Conservation (phyloP, 176 grass and related monocot species). For the Pontederia crassipes region DNA sequence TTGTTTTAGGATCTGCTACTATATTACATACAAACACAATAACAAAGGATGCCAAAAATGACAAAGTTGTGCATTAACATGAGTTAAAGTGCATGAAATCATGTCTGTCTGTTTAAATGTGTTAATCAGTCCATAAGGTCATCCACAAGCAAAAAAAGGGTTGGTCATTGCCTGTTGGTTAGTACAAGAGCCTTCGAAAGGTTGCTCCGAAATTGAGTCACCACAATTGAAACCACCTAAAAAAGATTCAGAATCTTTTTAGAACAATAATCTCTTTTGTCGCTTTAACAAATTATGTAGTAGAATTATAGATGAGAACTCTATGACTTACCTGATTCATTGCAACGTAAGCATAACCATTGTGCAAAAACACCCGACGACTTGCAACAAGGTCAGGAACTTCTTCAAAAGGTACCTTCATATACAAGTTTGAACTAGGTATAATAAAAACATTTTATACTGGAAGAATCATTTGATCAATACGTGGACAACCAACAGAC, state of each 20-base stretch:
- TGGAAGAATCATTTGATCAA: neutral
- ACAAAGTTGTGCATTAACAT: too few relatives aligned
- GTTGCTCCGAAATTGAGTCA: constrained; percentile 81
- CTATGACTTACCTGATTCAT: constrained; percentile 68
- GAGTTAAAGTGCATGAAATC: too few relatives aligned
- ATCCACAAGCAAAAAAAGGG: constrained; percentile 4
- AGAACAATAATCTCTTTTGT: constrained; percentile 14
- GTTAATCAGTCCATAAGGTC: too few relatives aligned
- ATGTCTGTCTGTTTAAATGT: too few relatives aligned
- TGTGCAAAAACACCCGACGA: constrained; percentile 66
- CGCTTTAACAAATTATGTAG: neutral
- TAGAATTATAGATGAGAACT: constrained; percentile 6
- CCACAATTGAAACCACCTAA: constrained; percentile 92
- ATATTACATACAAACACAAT: neutral
- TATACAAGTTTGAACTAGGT: constrained; percentile 9
- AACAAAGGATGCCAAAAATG: neutral
- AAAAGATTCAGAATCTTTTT: constrained; percentile 12
- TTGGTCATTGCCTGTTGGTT: constrained; percentile 59
- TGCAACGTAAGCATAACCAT: constrained; percentile 92
- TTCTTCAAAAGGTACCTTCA: constrained; percentile 94
- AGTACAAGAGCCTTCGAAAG: constrained; percentile 89
- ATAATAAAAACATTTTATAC: neutral
- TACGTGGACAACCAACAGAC: constrained; percentile 15
- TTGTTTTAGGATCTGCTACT: too few relatives aligned
- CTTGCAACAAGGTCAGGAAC: constrained; percentile 75